Percentiles rank a stretch among this genome's conserved stretches.
Conservation (phyloP, 345 rosid species). For the Ceriops tagal region DNA sequence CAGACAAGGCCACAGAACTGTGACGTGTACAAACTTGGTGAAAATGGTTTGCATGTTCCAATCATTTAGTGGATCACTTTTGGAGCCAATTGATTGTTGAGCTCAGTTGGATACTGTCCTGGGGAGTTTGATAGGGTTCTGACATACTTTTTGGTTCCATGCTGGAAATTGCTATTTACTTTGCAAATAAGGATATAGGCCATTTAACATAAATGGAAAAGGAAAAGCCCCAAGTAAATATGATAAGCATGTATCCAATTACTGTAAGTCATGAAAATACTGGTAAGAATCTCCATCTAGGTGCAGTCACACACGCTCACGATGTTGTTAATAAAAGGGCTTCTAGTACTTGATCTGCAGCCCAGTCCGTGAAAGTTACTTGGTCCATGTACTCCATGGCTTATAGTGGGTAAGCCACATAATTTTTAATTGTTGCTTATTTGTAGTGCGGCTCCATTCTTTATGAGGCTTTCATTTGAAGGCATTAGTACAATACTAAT, state of each 20-base stretch:
- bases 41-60: neutral
- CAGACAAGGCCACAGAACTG: too few species aligned
- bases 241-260: neutral
- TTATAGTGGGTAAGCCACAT: neutral
- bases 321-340: neutral
- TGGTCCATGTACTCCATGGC: neutral
- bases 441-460: neutral
- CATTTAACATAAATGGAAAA: neutral
- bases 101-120: neutral
- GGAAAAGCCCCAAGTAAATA: neutral
- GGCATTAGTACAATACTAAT: neutral
- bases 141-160: neutral
- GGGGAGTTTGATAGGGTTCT: neutral
- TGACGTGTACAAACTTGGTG: too few species aligned
- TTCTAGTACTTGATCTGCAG: neutral
- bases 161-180: neutral
- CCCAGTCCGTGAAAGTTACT: neutral
- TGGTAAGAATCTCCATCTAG: too few species aligned
- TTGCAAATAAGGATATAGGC: neutral
- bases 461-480: neutral
- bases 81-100: neutral
- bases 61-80: neutral
- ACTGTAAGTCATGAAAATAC: neutral
- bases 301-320: neutral
- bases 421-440: neutral